phyloP scores from a whole-genome alignment of 495 filamentous ascomycete genomes.

The Annulohypoxylon bovei region DNA sequence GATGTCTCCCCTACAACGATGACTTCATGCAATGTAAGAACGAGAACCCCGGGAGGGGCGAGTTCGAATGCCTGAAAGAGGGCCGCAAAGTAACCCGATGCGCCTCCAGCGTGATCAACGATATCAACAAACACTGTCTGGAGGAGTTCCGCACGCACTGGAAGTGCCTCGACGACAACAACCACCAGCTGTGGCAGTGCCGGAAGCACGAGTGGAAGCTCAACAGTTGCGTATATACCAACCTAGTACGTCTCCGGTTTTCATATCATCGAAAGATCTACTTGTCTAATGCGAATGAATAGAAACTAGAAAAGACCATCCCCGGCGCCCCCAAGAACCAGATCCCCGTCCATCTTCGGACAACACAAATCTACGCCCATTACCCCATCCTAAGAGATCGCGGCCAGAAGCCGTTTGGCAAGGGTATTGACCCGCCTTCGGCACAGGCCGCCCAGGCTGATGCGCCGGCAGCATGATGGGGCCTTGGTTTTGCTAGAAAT shows the following conservation, averaged over 20 bases:
- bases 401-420: slow-evolving; percentile 43
- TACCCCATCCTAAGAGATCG: slow-evolving; percentile 51
- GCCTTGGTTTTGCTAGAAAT: not conserved
- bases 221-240: slow-evolving; percentile 94
- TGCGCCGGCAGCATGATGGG: slow-evolving; percentile 37
- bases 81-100: slow-evolving; percentile 95
- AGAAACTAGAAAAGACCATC: slow-evolving; percentile 92
- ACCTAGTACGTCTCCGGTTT: slow-evolving; percentile 72
- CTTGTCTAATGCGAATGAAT: slow-evolving; percentile 25
- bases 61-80: slow-evolving; percentile 94
- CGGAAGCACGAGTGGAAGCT: slow-evolving; percentile 79
- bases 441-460: slow-evolving; percentile 38
- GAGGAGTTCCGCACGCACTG: slow-evolving; percentile 91
- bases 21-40: slow-evolving; percentile 99
- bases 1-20: slow-evolving; percentile 95
- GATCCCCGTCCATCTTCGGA: slow-evolving; percentile 83
- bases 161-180: slow-evolving; percentile 96
- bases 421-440: slow-evolving; percentile 52
- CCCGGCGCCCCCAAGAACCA: slow-evolving; percentile 81
- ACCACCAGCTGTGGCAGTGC: slow-evolving; percentile 96
- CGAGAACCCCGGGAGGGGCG: slow-evolving; percentile 84
- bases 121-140: slow-evolving; percentile 95
- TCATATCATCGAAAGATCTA: not conserved
- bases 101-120: slow-evolving; percentile 93
- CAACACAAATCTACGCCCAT: slow-evolving; percentile 79